These are phyloP conservation scores for Penicillium sp. DNA, from an alignment of 2,329 filamentous ascomycete species.

Conservation along the genomic window DNA sequence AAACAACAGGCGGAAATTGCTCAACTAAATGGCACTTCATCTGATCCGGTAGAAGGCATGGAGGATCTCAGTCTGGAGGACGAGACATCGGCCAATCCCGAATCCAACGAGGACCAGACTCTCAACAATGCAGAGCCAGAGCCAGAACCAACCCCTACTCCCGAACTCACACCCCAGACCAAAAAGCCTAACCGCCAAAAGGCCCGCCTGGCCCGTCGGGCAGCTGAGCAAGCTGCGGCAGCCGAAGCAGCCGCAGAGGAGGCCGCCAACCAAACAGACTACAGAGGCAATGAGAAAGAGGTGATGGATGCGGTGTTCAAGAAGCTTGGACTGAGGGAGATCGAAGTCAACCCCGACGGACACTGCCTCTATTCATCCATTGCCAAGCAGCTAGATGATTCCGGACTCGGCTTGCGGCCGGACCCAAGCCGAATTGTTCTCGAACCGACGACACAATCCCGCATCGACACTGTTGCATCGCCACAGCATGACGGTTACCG, in stretches of 20 bases:
- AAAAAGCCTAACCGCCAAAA: constrained; percentile 91
- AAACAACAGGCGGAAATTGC: constrained; percentile 54
- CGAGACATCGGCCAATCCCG: constrained; percentile 15
- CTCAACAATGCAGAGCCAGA: constrained; percentile 7
- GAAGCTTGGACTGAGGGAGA: constrained; percentile 65
- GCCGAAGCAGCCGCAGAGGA: constrained; percentile 70
- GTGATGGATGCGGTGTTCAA: constrained; percentile 69
- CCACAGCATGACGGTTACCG: constrained; percentile 58
- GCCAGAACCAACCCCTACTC: not conserved
- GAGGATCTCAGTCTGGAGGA: constrained; percentile 37
- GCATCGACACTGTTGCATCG: constrained; percentile 33
- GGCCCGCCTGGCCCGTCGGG: constrained; percentile 82
- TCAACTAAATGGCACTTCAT: constrained; percentile 40
- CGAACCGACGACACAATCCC: constrained; percentile 30
- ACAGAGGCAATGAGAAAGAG: constrained; percentile 66
- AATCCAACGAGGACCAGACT: constrained; percentile 10
- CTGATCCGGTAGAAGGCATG: constrained; percentile 26
- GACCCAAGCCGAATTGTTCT: constrained; percentile 36
- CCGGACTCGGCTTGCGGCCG: constrained; percentile 41
- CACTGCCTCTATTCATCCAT: constrained; percentile 94
- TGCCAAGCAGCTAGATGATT: constrained; percentile 72
- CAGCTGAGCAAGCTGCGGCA: constrained; percentile 75
- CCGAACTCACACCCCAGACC: constrained; percentile 21
- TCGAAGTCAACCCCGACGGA: constrained; percentile 82
- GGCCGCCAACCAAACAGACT: constrained; percentile 71